Conservation (phyloP, 768 basidiomycete genomes). For the Tricholoma terreum region DNA sequence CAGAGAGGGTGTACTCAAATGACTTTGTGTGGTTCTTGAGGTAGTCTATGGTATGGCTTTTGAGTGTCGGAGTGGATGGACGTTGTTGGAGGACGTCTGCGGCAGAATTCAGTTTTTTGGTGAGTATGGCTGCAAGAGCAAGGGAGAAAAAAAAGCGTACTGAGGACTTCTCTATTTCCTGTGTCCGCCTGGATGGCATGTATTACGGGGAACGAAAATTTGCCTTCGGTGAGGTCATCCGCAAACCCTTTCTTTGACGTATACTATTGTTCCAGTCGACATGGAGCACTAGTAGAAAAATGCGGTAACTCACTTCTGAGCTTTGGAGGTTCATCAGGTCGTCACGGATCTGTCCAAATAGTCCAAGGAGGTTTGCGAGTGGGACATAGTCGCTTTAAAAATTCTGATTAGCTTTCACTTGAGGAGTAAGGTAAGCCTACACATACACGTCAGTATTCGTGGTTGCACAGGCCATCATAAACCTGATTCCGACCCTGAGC, state of each 20-base stretch:
- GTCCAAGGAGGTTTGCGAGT: conserved; percentile 86
- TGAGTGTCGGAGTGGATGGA: conserved; percentile 74
- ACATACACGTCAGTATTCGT: conserved; percentile 51
- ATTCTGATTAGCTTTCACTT: background rate
- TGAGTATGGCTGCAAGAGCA: background rate
- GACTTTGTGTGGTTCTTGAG: conserved; percentile 72
- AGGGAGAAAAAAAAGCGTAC: conserved; percentile 40
- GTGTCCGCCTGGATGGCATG: conserved; percentile 79
- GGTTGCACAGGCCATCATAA: conserved; percentile 90
- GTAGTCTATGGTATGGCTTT: conserved; percentile 73
- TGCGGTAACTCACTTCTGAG: conserved; percentile 51
- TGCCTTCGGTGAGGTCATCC: conserved; percentile 94
- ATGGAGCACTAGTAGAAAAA: background rate
- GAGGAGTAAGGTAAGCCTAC: conserved; percentile 13
- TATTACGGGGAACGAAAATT: conserved; percentile 93
- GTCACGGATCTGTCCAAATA: conserved; percentile 93
- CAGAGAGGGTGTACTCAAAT: conserved; percentile 78
- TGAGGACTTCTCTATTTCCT: conserved; percentile 74
- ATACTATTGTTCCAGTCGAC: conserved; percentile 49
- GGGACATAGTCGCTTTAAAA: conserved; percentile 76
- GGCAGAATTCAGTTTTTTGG: background rate
- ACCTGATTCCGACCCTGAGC: conserved; percentile 83
- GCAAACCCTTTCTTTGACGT: conserved; percentile 79
- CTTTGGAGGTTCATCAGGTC: conserved; percentile 95
- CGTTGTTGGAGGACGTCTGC: conserved; percentile 85